Evolutionary conservation across 306 rosid species (phyloP).

Genomic region (Cucumis cinereus): DNA sequence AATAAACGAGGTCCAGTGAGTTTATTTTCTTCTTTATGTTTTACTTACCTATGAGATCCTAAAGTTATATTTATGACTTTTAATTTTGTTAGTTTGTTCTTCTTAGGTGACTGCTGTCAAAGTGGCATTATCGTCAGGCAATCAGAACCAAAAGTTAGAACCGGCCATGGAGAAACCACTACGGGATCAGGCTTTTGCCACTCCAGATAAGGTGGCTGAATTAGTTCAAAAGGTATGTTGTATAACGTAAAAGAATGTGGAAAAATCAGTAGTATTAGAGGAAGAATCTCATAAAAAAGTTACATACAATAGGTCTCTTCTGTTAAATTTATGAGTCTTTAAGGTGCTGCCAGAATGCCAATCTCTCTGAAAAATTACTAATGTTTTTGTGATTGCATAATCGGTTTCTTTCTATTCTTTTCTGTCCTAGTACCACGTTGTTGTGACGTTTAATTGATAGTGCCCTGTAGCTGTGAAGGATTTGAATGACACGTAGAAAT

Average conservation of each 20-base stretch:
- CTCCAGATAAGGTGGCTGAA: conserved; percentile 93
- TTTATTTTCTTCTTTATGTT: neutral
- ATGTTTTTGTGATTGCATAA: neutral
- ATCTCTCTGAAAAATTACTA: neutral
- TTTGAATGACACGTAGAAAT: neutral
- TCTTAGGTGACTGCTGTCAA: conserved; percentile 86
- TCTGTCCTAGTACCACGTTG: neutral
- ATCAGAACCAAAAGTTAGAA: conserved; percentile 61
- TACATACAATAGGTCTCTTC: neutral
- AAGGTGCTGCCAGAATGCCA: neutral
- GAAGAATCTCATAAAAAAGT: neutral
- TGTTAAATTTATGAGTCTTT: neutral
- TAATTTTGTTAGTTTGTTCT: conserved; percentile 15
- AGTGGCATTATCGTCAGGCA: conserved; percentile 67
- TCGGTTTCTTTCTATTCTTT: neutral
- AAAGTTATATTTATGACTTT: neutral
- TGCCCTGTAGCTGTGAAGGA: neutral
- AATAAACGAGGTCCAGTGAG: neutral
- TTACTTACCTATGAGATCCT: neutral
- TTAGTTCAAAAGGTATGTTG: conserved; percentile 68
- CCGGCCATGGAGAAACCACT: conserved; percentile 70
- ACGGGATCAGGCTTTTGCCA: conserved; percentile 88
- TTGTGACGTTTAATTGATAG: neutral
- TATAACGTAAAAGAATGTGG: neutral
- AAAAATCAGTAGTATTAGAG: neutral